These are phyloP conservation scores for Colletotrichum sp. DNA, from an alignment of 2,329 filamentous ascomycete genomes.

Conservation along the genomic window DNA sequence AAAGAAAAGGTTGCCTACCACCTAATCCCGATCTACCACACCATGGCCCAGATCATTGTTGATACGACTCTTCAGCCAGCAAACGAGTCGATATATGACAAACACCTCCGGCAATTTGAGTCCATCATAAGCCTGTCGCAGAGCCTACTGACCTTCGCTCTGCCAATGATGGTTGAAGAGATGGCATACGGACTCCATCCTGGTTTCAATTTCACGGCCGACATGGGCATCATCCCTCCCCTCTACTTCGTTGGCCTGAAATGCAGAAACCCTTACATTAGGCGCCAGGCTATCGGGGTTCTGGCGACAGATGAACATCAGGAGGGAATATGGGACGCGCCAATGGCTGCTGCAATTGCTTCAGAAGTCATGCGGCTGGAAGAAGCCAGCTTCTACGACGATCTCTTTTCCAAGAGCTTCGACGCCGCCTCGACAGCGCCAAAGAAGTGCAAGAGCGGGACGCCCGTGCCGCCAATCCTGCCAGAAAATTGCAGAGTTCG, in stretches of 20 bases:
- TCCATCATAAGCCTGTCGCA: constrained; percentile 27
- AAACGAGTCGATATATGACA: constrained; percentile 42
- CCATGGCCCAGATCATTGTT: constrained; percentile 48
- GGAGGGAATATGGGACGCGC: constrained; percentile 48
- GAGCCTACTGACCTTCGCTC: not conserved
- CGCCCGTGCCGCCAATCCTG: not conserved
- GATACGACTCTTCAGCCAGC: constrained; percentile 32
- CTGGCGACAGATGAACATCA: constrained; percentile 33
- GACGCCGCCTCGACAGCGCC: not conserved
- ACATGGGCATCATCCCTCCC: constrained; percentile 49
- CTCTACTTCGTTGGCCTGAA: constrained; percentile 52
- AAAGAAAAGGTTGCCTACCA: not conserved
- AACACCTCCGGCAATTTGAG: constrained; percentile 34
- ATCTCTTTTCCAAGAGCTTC: not conserved
- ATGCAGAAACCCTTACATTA: constrained; percentile 46
- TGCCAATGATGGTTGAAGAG: not conserved
- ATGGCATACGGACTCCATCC: constrained; percentile 7
- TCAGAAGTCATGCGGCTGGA: constrained; percentile 43
- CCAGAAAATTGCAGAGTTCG: not conserved
- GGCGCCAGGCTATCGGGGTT: constrained; percentile 40
- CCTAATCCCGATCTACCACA: constrained; percentile 43
- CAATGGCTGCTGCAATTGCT: constrained; percentile 33
- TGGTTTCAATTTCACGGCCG: constrained; percentile 33
- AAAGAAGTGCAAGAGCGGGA: not conserved
- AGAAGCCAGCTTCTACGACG: constrained; percentile 31